Conservation (phyloP, 176 grass and related monocot genomes). For the Zea luxurians region DNA sequence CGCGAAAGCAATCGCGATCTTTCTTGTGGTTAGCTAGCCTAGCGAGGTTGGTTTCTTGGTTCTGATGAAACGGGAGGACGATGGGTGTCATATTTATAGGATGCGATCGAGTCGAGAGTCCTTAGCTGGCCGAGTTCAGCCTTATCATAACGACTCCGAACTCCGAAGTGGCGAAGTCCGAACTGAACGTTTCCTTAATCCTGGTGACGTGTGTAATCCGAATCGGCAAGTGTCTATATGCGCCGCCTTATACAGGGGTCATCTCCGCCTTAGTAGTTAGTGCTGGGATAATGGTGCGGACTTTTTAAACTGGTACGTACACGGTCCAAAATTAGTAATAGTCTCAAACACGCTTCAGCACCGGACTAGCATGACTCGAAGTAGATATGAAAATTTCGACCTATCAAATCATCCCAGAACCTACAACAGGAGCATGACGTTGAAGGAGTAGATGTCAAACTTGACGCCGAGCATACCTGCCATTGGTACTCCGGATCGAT, state of each 20-base stretch:
- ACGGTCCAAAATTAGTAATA: too few species aligned
- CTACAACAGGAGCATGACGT: too few species aligned
- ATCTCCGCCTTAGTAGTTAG: neutral
- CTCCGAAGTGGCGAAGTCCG: too few species aligned
- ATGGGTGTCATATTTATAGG: conserved; percentile 34
- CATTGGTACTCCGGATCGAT: too few species aligned
- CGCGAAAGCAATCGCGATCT: conserved; percentile 1
- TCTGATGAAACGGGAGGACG: neutral
- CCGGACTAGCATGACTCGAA: too few species aligned
- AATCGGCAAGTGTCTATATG: conserved; percentile 14
- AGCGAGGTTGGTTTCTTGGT: neutral
- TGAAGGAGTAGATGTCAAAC: too few species aligned
- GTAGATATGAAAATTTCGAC: too few species aligned
- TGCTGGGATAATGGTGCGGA: too few species aligned
- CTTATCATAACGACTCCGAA: conserved; percentile 21
- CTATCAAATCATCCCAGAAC: too few species aligned
- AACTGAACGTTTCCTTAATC: neutral
- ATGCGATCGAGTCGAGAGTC: neutral
- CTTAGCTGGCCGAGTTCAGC: conserved; percentile 5
- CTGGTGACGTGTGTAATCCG: neutral
- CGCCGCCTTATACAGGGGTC: conserved; percentile 48
- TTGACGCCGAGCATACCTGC: too few species aligned
- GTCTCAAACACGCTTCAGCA: too few species aligned
- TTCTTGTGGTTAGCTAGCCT: neutral
- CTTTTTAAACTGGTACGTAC: too few species aligned